These are phyloP conservation scores for Colletotrichum kahawae DNA, from an alignment of 2,329 filamentous ascomycete species.

Conservation along the genomic window DNA sequence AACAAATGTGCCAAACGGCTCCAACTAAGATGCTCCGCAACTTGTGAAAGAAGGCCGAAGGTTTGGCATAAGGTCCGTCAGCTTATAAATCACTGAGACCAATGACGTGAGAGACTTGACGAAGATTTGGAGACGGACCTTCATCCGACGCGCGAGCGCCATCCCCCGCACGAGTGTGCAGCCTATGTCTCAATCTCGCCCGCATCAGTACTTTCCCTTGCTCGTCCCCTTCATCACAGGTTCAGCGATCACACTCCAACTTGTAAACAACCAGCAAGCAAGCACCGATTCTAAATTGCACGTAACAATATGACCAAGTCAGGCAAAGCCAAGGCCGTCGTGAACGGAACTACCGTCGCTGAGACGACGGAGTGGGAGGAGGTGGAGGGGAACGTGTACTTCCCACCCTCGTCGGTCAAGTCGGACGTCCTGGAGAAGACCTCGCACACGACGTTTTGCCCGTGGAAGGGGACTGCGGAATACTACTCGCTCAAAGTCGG, in stretches of 20 bases:
- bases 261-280: not conserved
- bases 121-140: not conserved
- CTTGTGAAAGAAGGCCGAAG: not conserved
- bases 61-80: not conserved
- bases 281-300: not conserved
- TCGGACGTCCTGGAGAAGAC: constrained; percentile 48
- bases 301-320: constrained; percentile 21
- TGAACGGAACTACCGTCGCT: constrained; percentile 55
- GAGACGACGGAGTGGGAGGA: constrained; percentile 55
- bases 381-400: constrained; percentile 65
- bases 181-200: not conserved
- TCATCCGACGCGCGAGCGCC: not conserved
- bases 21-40: not conserved
- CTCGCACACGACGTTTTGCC: constrained; percentile 52
- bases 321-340: constrained; percentile 45
- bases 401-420: constrained; percentile 51
- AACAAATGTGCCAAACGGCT: not conserved
- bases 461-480: constrained; percentile 62
- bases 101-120: constrained; percentile 12
- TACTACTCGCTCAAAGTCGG: constrained; percentile 60
- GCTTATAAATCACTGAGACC: constrained; percentile 18
- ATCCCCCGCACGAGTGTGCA: not conserved
- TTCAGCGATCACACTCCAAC: not conserved
- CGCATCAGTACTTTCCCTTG: not conserved
- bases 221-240: not conserved